These are phyloP conservation scores for Termitomyces sp. DNA, from an alignment of 768 basidiomycete species.

Conservation along the genomic window DNA sequence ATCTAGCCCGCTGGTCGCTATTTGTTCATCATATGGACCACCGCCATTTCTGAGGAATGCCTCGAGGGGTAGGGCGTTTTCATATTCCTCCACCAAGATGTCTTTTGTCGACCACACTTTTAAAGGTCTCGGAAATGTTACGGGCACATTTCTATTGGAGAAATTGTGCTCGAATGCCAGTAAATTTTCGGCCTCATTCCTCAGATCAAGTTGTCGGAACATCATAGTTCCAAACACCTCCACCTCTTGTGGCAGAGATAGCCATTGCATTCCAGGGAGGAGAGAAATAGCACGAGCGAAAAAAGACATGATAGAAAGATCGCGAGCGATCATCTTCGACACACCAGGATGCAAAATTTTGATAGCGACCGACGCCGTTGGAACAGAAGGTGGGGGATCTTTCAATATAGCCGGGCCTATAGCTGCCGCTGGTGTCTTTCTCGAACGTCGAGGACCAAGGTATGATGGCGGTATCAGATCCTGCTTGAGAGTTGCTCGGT, in stretches of 20 bases:
- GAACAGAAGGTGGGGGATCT: constrained; percentile 69
- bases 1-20: constrained; percentile 92
- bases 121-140: constrained; percentile 89
- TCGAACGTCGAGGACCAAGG: constrained; percentile 67
- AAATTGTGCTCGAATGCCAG: constrained; percentile 86
- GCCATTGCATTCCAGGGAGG: constrained; percentile 93
- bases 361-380: constrained; percentile 88
- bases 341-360: constrained; percentile 94
- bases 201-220: constrained; percentile 89
- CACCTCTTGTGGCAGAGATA: constrained; percentile 95
- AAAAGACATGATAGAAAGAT: constrained; percentile 93
- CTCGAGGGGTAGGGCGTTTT: constrained; percentile 90
- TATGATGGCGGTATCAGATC: constrained; percentile 86
- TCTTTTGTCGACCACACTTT: constrained; percentile 78
- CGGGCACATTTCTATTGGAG: constrained; percentile 68
- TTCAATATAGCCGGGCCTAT: constrained; percentile 55
- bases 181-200: constrained; percentile 88
- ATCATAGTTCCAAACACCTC: constrained; percentile 95
- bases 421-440: constrained; percentile 45
- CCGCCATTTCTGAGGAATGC: constrained; percentile 85
- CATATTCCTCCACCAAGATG: constrained; percentile 88
- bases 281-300: constrained; percentile 78
- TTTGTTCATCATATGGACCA: constrained; percentile 84
- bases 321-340: constrained; percentile 76
- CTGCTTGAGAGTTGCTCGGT: constrained; percentile 80